These are phyloP conservation scores for Tulasnella sp. DNA, from an alignment of 768 basidiomycete genomes.

Conservation along the genomic window DNA sequence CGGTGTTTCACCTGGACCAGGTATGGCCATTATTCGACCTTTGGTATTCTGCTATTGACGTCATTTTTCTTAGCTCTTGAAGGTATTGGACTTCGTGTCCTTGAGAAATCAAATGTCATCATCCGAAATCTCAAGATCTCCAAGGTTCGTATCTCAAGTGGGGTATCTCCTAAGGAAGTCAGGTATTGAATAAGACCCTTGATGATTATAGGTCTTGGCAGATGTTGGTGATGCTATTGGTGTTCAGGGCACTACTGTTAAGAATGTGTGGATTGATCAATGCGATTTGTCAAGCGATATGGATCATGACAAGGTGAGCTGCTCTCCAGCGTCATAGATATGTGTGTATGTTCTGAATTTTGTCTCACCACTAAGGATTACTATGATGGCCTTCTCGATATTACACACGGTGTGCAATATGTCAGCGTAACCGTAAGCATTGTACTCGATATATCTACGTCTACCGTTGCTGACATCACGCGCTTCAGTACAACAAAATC, in stretches of 20 bases:
- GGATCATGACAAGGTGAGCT: slow-evolving; percentile 22
- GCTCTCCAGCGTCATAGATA: too few species aligned
- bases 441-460: too few species aligned
- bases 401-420: slow-evolving; percentile 34
- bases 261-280: too few species aligned
- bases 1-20: background rate
- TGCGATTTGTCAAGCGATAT: background rate
- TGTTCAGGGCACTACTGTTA: too few species aligned
- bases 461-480: too few species aligned
- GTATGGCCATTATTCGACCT: too few species aligned
- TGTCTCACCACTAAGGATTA: too few species aligned
- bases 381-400: slow-evolving; percentile 36
- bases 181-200: too few species aligned
- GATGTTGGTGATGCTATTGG: slow-evolving; percentile 34
- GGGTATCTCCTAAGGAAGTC: too few species aligned
- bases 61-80: slow-evolving; percentile 31
- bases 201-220: slow-evolving; percentile 33
- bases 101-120: slow-evolving; percentile 34
- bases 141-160: too few species aligned
- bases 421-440: background rate
- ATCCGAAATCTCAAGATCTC: slow-evolving; percentile 39
- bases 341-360: too few species aligned
- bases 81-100: slow-evolving; percentile 36
- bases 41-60: background rate
- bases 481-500: background rate